Base-by-base conservation (phyloP, 139 green algal species). In the Yamagishiella unicocca region DNA sequence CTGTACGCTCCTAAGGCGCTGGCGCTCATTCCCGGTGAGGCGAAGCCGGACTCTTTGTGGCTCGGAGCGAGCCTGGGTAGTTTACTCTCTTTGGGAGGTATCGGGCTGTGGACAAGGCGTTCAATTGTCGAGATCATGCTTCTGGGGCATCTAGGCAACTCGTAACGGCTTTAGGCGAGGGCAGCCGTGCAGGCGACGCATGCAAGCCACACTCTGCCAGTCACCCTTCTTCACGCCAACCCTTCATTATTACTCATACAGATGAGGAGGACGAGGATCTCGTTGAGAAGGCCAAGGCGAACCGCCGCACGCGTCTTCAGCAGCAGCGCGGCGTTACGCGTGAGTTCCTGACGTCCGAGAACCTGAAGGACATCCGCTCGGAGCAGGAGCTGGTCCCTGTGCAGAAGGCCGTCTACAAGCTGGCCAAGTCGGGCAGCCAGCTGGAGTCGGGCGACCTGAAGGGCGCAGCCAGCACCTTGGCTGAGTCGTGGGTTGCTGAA, bases 231-330 rank as follows among this genome's bases (percentile, higher is more conserved):
- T 21, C 33, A 9, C 42, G 8, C 43, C 27, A 67, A 67, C 58
- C 17, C 17, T 9, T 22, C 17, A 33, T 14, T 67, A 14, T 29
- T 14, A 40, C 4, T 33, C 66, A 62, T n/a, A 5, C 79, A 85
- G 94, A 97, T 45, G 95, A 97, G 75, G 95, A 97, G 45, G 95
- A 97, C 76, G 94, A 96, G 89, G 94, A 96, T 70, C 85, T 96
- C 35, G 55, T 97, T 2, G 83, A 91, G 82, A 94, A 93, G 89
- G 95, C 95, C n/a, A 94, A 93, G 68, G 94, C 91, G 27, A 96
- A 95, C 84, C 92, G 95, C 40, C 88, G 90, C 72, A 66, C 75
- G 19, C 87, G 75, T 21, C 88, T 83, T 70, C 80, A 35, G 27
- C 46, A 87, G 77, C 68, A 90, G 45, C 66, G 66, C 7, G 54